Conservation (phyloP, 768 basidiomycete species). For the Cystobasidium tubakii region DNA sequence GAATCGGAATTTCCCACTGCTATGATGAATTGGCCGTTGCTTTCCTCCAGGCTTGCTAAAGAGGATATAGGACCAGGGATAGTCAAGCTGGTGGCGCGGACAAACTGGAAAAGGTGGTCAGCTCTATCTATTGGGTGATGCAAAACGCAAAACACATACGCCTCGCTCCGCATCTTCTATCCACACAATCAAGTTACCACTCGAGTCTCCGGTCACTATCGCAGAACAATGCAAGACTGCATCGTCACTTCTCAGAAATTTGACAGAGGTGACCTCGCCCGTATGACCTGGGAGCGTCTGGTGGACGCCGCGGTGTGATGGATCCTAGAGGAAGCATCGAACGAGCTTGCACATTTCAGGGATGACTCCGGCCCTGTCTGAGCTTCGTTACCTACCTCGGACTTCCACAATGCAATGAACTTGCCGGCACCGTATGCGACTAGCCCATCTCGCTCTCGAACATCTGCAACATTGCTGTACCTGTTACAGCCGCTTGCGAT, state of each 20-base stretch:
- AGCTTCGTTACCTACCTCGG: slow-evolving; percentile 49
- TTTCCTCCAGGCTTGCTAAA: slow-evolving; percentile 50
- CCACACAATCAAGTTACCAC: slow-evolving; percentile 67
- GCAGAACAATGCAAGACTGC: slow-evolving; percentile 40
- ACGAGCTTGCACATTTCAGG: slow-evolving; percentile 8
- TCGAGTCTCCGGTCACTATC: slow-evolving; percentile 70
- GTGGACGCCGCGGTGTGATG: slow-evolving; percentile 57
- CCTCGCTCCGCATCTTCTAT: slow-evolving; percentile 39
- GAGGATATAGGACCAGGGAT: slow-evolving; percentile 25
- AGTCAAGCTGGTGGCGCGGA: neutral
- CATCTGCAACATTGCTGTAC: slow-evolving; percentile 47
- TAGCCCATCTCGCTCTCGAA: slow-evolving; percentile 47
- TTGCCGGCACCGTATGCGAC: slow-evolving; percentile 61
- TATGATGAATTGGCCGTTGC: neutral
- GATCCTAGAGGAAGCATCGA: slow-evolving; percentile 51
- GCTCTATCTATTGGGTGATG: neutral
- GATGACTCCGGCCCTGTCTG: slow-evolving; percentile 39
- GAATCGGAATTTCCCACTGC: slow-evolving; percentile 3
- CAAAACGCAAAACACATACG: neutral
- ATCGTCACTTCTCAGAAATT: slow-evolving; percentile 55
- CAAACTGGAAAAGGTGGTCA: neutral
- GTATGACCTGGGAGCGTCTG: slow-evolving; percentile 71
- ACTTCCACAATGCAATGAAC: slow-evolving; percentile 60
- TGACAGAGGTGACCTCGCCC: slow-evolving; percentile 68
- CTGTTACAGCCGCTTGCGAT: slow-evolving; percentile 49